Conservation (phyloP, 1,284 basidiomycete species). For the Fistulina hepatica region DNA sequence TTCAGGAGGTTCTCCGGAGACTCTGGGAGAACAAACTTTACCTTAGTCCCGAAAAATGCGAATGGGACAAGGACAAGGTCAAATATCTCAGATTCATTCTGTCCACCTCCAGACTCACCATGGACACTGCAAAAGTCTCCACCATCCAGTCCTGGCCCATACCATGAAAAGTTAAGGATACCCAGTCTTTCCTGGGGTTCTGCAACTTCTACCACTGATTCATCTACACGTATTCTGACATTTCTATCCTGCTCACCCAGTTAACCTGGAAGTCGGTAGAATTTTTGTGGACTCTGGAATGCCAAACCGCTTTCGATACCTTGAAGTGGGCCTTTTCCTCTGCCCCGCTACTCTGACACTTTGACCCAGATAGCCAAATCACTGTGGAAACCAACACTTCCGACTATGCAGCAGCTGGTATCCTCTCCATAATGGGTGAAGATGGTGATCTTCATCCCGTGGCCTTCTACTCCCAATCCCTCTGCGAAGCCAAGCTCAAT, state of each 20-base stretch:
- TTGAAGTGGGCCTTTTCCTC: conserved; percentile 24
- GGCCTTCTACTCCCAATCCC: conserved; percentile 12
- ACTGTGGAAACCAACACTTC: conserved; percentile 25
- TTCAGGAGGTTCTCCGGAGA: conserved; percentile 21
- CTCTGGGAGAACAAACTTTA: conserved; percentile 17
- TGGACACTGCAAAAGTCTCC: conserved; percentile 27
- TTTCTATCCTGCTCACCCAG: conserved; percentile 21
- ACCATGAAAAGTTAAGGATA: conserved; percentile 17
- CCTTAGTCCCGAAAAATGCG: too few species aligned
- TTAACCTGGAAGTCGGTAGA: conserved; percentile 18
- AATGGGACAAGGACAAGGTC: conserved; percentile 20
- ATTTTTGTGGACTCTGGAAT: conserved; percentile 17
- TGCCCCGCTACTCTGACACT: conserved; percentile 26
- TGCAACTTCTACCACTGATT: conserved; percentile 32
- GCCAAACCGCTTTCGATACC: conserved; percentile 18
- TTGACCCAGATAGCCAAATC: conserved; percentile 20
- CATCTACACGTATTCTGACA: conserved; percentile 25
- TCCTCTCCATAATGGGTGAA: conserved; percentile 9
- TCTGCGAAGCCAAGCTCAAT: conserved; percentile 26
- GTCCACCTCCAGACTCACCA: conserved; percentile 20
- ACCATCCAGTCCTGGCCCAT: conserved; percentile 27
- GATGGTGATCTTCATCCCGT: conserved; percentile 10
- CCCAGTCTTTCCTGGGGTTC: too few species aligned
- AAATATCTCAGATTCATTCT: conserved; percentile 33
- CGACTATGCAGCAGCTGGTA: conserved; percentile 20